Evolutionary conservation across 495 filamentous ascomycete genomes (phyloP).

Genomic region (Apiosordaria backusii): DNA sequence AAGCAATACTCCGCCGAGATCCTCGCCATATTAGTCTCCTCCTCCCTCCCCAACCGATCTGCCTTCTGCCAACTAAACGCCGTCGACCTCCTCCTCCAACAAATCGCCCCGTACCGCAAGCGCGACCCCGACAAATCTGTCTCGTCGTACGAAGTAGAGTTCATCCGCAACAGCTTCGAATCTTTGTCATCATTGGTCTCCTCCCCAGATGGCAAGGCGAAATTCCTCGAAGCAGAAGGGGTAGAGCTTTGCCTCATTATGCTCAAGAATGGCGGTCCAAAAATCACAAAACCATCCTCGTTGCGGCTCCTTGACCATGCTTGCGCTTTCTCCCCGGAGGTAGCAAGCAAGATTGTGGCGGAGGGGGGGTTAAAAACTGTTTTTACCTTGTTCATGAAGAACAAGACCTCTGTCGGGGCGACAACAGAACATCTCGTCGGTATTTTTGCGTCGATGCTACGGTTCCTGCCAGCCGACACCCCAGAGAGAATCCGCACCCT

Average conservation of each 20-base stretch:
- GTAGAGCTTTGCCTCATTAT: constrained; percentile 90
- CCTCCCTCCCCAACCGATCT: constrained; percentile 62
- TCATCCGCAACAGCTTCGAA: constrained; percentile 89
- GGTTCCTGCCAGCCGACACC: constrained; percentile 73
- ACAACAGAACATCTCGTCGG: constrained; percentile 82
- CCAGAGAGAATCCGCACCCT: constrained; percentile 75
- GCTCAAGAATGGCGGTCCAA: constrained; percentile 55
- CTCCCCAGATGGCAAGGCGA: constrained; percentile 67
- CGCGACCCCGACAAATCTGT: constrained; percentile 68
- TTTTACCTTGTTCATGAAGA: constrained; percentile 90
- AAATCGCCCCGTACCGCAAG: constrained; percentile 84
- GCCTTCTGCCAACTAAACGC: constrained; percentile 65
- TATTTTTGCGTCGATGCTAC: constrained; percentile 81
- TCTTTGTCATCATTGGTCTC: constrained; percentile 75
- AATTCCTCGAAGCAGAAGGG: constrained; percentile 87
- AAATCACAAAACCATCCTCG: constrained; percentile 72
- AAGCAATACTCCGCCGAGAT: constrained; percentile 95
- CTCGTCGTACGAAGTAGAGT: constrained; percentile 89
- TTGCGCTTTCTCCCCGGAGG: constrained; percentile 54
- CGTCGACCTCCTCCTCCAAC: constrained; percentile 74
- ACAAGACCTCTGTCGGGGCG: constrained; percentile 55
- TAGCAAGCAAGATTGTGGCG: constrained; percentile 75
- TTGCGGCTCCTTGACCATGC: constrained; percentile 84
- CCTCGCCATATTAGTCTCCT: constrained; percentile 70
- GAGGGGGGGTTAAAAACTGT: constrained; percentile 79